Percentiles rank a stretch among this genome's conserved stretches.
These are phyloP conservation scores for Trametes coccinea DNA, from an alignment of 768 basidiomycete genomes.

Conservation along the genomic window DNA sequence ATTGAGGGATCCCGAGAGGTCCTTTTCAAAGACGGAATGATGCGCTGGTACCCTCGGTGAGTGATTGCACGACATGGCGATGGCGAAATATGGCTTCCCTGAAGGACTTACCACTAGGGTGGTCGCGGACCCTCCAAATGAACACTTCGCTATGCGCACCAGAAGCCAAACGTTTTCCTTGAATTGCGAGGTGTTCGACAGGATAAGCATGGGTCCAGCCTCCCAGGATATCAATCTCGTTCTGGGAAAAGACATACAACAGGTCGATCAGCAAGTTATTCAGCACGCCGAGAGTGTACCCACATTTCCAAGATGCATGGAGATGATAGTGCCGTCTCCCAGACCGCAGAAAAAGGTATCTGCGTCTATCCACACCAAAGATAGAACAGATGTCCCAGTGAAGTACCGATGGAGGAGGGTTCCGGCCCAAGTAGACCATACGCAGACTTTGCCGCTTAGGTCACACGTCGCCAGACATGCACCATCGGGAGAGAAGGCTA, in stretches of 20 bases:
- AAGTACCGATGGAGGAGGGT: not conserved
- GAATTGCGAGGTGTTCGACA: not conserved
- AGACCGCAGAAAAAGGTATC: not conserved
- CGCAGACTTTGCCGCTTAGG: not conserved
- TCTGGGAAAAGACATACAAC: not conserved
- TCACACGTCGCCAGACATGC: not conserved
- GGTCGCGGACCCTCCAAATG: not conserved
- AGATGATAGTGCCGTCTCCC: not conserved
- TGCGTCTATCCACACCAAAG: not conserved
- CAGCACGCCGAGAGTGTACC: not conserved
- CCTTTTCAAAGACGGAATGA: too few relatives aligned
- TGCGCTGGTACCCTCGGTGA: too few relatives aligned
- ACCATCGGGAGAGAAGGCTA: not conserved
- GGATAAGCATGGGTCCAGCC: not conserved
- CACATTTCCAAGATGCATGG: not conserved
- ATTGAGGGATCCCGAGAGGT: not conserved
- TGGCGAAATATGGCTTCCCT: too few relatives aligned
- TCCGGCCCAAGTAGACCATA: not conserved
- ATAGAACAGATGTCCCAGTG: not conserved
- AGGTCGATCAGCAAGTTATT: not conserved
- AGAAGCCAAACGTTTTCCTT: not conserved
- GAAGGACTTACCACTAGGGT: not conserved
- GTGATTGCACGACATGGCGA: too few relatives aligned
- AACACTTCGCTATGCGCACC: not conserved
- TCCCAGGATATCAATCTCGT: not conserved